phyloP scores from a whole-genome alignment of 31 red algal genomes.

The Odonthalia washingtoniensis region DNA sequence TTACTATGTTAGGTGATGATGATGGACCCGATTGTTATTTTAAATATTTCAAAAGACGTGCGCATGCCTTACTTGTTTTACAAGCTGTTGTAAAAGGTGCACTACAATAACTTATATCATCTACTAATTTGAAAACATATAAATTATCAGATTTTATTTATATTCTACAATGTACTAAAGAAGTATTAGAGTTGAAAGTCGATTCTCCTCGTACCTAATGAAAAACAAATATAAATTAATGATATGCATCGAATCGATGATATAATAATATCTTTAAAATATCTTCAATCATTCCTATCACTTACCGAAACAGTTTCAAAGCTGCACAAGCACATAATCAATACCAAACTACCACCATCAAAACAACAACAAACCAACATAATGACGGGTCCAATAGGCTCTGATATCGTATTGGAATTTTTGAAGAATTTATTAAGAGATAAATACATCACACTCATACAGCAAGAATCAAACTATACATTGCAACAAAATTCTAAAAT shows the following conservation, averaged over 20 bases:
- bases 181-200: not conserved
- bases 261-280: not conserved
- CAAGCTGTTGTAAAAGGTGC: not conserved
- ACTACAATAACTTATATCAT: not conserved
- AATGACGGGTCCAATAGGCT: not conserved
- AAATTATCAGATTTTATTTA: not conserved
- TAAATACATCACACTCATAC: conserved; percentile 29
- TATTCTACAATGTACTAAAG: not conserved
- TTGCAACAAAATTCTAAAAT: not conserved
- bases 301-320: not conserved
- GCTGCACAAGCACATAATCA: too few relatives aligned
- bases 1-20: too few relatives aligned
- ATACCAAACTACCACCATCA: too few relatives aligned
- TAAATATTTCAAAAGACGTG: not conserved
- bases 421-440: conserved; percentile 53
- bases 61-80: not conserved
- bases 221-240: not conserved
- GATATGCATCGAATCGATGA: not conserved
- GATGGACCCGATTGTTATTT: not conserved
- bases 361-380: not conserved
- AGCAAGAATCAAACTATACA: conserved; percentile 2
- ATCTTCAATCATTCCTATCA: not conserved
- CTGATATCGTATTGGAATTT: conserved; percentile 21
- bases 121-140: not conserved
- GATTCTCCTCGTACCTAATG: not conserved